Evolutionary conservation across 1,284 basidiomycete species (phyloP), one percentile per base, ranked within the genome.

Genomic region (Microbotryum violaceum): DNA sequence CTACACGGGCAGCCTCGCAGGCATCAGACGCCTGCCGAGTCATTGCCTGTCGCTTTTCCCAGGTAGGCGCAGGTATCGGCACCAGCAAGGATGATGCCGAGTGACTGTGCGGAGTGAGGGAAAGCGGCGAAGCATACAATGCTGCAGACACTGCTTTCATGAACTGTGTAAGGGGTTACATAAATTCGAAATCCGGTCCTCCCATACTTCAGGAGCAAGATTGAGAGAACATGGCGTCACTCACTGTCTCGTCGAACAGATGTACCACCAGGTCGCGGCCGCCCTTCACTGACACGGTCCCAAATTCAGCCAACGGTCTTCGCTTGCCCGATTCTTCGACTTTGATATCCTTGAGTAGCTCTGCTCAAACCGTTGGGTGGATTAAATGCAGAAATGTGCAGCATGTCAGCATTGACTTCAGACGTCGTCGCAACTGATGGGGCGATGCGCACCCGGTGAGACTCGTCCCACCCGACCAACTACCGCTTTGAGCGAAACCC

Each of bases 1-100:
- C 51, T 18, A 66, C 62, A n/a, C 71, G 48, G 3, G 71, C 65
- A 48, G 66, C 63, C 58, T 72, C 71, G 55, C 66, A 70, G n/a
- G 71, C n/a, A 8, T 64, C 61, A 37, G 67, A 66, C 5, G 71
- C 68, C 46, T 72, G 64, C 6, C 56, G 44, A 2, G 66, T 65
- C 52, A 66, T 58, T 21, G 42, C 50, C 47, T 66, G 50, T 5
- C 67, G 67, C 53, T 66, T 68, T 47, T 59, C 60, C 56, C 48
- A 52, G 54, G 66, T 61, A 16, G 64, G 51, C 18, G 42, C 46
- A 5, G 67, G 67, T 6, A 68, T 55, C 14, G 67, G 67, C 2
- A 68, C 67, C 21, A 58, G 55, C 25, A 68, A 37, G 18, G 62
- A 27, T 6, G 62, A 60, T 9, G 62, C 48, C 21, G 58, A 58